phyloP scores from a whole-genome alignment of 1,139 yeast species.

The Debaryomyces subglobosus region DNA sequence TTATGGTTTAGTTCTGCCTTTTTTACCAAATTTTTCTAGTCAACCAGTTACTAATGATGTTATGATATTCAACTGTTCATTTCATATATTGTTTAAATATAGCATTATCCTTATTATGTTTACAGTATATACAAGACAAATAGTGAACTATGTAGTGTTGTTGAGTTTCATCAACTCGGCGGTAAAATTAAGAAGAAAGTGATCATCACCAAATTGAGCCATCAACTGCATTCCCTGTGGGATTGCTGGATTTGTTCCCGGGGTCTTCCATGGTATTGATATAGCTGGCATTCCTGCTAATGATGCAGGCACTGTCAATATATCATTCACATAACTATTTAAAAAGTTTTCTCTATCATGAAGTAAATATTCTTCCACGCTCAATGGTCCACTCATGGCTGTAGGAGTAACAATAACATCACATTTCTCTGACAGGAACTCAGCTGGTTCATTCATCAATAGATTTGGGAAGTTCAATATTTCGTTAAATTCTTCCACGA shows the following conservation, averaged over 20 bases:
- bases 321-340: constrained; percentile 75
- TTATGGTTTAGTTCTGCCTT: constrained; percentile 11
- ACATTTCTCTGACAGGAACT: constrained; percentile 36
- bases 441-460: constrained; percentile 24
- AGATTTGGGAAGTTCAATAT: constrained; percentile 60
- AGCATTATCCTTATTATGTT: constrained; percentile 4
- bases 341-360: constrained; percentile 49
- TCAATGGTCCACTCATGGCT: constrained; percentile 60
- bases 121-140: constrained; percentile 9
- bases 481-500: constrained; percentile 67
- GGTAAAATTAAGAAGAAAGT: constrained; percentile 51
- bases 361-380: constrained; percentile 43
- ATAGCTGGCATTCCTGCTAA: constrained; percentile 90
- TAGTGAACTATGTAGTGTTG: constrained; percentile 10
- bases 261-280: constrained; percentile 59
- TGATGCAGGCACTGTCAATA: constrained; percentile 87
- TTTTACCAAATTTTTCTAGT: constrained; percentile 9
- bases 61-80: constrained; percentile 45
- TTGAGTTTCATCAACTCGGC: constrained; percentile 11
- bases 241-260: constrained; percentile 17
- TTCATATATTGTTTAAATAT: constrained; percentile 10
- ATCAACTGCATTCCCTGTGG: constrained; percentile 68
- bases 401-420: constrained; percentile 82
- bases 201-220: constrained; percentile 88
- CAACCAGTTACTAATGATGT: constrained; percentile 29